These are phyloP conservation scores for Trypanosoma congolense DNA, from an alignment of 208 protist genomes.

Conservation along the genomic window DNA sequence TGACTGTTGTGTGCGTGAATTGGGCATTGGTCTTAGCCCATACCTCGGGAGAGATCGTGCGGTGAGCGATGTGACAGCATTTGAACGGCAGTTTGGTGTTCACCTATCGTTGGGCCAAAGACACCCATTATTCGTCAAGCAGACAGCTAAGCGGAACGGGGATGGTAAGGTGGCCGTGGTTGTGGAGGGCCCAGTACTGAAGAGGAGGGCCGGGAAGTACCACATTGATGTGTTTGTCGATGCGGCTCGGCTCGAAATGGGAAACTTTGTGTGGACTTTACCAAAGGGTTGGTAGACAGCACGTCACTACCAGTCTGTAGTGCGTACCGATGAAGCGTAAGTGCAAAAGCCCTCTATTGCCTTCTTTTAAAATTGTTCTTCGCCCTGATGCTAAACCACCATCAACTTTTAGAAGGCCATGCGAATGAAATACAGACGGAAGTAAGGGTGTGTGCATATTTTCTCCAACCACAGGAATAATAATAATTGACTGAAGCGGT, in stretches of 20 bases:
- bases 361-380: too few species aligned
- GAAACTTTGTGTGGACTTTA: conserved; percentile 68
- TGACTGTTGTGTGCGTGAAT: conserved; percentile 79
- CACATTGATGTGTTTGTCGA: conserved; percentile 88
- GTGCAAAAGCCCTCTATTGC: background rate
- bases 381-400: too few species aligned
- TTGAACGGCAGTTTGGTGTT: conserved; percentile 88
- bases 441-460: too few species aligned
- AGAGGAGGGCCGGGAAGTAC: conserved; percentile 84
- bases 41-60: conserved; percentile 66
- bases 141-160: conserved; percentile 52
- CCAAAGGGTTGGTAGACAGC: conserved; percentile 38
- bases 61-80: conserved; percentile 86
- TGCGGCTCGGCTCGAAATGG: conserved; percentile 52
- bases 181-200: conserved; percentile 67
- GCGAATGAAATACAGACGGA: too few species aligned
- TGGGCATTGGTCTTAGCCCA: conserved; percentile 89
- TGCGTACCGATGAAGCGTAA: background rate
- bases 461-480: too few species aligned
- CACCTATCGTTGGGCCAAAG: conserved; percentile 85
- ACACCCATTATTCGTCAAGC: conserved; percentile 88
- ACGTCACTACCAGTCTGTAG: conserved; percentile 3
- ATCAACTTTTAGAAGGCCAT: too few species aligned
- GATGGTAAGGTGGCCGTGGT: conserved; percentile 54
- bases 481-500: too few species aligned